A percentile compares a stretch with the other conserved stretches of the same genome.
Evolutionary conservation across 2,329 filamentous ascomycete genomes (phyloP).

Genomic region (Trichocomaceae sp.): DNA sequence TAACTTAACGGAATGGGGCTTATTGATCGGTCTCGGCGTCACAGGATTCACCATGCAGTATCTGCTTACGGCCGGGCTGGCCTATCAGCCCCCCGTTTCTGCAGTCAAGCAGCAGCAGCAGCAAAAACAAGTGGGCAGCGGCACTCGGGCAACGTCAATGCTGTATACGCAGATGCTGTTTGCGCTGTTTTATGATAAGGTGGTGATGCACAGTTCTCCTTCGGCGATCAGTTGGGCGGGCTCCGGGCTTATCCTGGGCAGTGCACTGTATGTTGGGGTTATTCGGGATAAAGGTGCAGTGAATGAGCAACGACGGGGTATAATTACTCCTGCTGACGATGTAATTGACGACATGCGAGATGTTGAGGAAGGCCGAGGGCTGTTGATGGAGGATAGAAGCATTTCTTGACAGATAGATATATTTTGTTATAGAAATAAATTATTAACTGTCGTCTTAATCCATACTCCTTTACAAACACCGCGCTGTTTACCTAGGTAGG

Average conservation of each 20-base stretch:
- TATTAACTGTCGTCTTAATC: too few species aligned
- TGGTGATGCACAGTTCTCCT: slow-evolving; percentile 57
- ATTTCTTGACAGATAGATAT: background rate
- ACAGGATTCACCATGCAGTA: slow-evolving; percentile 83
- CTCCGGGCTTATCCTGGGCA: slow-evolving; percentile 57
- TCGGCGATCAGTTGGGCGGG: slow-evolving; percentile 54
- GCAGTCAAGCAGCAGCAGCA: background rate
- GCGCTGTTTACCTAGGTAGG: too few species aligned
- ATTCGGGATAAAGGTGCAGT: slow-evolving; percentile 36
- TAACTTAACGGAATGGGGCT: slow-evolving; percentile 54
- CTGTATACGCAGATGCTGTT: slow-evolving; percentile 66
- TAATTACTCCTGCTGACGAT: background rate
- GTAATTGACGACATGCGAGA: slow-evolving; percentile 1
- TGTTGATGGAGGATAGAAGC: slow-evolving; percentile 6
- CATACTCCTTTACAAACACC: too few species aligned
- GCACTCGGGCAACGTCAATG: slow-evolving; percentile 57
- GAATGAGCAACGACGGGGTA: background rate
- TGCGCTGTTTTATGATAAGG: slow-evolving; percentile 57
- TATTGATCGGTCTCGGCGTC: slow-evolving; percentile 61
- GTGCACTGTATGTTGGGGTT: slow-evolving; percentile 59
- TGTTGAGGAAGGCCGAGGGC: slow-evolving; percentile 9
- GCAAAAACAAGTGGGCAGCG: slow-evolving; percentile 13
- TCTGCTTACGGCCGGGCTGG: slow-evolving; percentile 69
- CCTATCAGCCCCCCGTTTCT: slow-evolving; percentile 56
- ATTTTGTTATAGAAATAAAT: too few species aligned